Percentiles rank a stretch among this genome's conserved stretches.
Evolutionary conservation across 164 flowering plant genomes (phyloP).

Genomic region (Warburgia ugandensis): DNA sequence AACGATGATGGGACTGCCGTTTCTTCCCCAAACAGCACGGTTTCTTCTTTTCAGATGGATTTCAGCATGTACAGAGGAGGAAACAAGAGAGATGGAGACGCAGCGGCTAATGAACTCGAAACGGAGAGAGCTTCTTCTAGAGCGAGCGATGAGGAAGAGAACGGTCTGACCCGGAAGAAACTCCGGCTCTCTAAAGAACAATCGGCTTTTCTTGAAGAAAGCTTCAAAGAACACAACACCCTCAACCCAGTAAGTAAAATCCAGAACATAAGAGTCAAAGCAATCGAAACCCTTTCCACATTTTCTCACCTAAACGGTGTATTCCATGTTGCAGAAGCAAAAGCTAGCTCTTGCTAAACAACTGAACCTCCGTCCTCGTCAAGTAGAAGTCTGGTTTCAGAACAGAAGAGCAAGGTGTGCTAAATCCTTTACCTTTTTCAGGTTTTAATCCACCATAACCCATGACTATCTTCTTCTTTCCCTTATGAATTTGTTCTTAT

Average conservation of each 20-base stretch:
- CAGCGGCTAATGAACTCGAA: conserved; percentile 26
- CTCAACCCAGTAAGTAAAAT: conserved; percentile 73
- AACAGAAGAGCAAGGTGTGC: conserved; percentile 79
- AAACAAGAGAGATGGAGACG: conserved; percentile 23
- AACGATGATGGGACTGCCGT: conserved; percentile 34
- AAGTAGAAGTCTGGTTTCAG: conserved; percentile 88
- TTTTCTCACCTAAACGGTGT: neutral
- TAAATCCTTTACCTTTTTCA: neutral
- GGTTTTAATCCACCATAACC: neutral
- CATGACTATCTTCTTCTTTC: neutral
- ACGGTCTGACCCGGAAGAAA: conserved; percentile 60
- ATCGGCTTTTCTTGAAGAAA: conserved; percentile 90
- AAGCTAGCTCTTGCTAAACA: conserved; percentile 65
- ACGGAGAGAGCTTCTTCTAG: conserved; percentile 42
- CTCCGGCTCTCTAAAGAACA: conserved; percentile 81
- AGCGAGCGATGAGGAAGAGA: conserved; percentile 73
- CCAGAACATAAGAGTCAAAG: neutral
- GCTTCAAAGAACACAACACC: conserved; percentile 87
- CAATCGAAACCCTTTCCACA: neutral
- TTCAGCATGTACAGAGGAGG: conserved; percentile 32
- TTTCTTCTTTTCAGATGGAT: conserved; percentile 58
- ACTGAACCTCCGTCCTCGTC: conserved; percentile 67
- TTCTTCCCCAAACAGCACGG: conserved; percentile 56
- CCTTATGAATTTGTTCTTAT: no score
- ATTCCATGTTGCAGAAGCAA: conserved; percentile 54